These are phyloP conservation scores for Debaryomyces sp. DNA, from an alignment of 1,139 yeast species.

Conservation along the genomic window DNA sequence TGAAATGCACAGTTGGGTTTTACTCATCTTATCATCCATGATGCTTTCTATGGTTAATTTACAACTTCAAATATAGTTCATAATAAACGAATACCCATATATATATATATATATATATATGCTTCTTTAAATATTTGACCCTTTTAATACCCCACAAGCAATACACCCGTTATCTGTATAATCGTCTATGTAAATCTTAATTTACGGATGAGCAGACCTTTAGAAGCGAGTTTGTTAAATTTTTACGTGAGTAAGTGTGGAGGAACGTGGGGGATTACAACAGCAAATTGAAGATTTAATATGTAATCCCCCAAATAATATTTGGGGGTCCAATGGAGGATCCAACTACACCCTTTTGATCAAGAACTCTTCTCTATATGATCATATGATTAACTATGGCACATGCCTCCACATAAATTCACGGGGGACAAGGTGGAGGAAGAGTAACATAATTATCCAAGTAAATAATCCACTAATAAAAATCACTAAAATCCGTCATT, in stretches of 20 bases:
- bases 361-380: background rate
- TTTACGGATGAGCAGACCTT: background rate
- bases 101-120: conserved; percentile 2
- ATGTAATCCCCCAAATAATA: background rate
- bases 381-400: background rate
- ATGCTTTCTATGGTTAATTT: background rate
- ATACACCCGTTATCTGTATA: background rate
- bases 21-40: conserved; percentile 4
- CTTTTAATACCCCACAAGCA: conserved; percentile 6
- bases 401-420: background rate
- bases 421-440: background rate
- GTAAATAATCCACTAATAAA: background rate
- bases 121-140: background rate
- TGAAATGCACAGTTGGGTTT: conserved; percentile 1
- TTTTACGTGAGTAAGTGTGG: background rate
- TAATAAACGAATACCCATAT: background rate
- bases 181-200: background rate
- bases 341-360: background rate
- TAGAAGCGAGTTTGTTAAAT: background rate
- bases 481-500: conserved; percentile 55
- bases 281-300: background rate
- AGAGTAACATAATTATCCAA: background rate
- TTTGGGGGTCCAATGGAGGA: background rate
- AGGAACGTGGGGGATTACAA: background rate
- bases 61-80: background rate